Evolutionary conservation across 2,329 filamentous ascomycete genomes (phyloP), one percentile per base, ranked within the genome.

Genomic region (Penicillium sp.): DNA sequence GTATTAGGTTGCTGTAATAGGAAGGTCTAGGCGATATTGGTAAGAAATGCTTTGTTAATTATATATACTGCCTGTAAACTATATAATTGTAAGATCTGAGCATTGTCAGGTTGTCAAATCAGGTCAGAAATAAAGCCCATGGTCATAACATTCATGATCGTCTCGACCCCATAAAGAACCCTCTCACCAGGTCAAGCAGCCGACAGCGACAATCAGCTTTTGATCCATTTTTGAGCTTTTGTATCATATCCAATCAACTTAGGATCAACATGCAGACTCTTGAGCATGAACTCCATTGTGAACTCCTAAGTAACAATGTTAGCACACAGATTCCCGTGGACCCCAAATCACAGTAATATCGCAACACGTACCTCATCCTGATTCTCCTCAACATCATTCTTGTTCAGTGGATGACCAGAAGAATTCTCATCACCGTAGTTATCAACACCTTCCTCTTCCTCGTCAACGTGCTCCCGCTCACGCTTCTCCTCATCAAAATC

Each of bases 211-310:
- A 12, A 29, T 57, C 35, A 54, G 12, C 3, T 15, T 40, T 48
- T 57, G 50, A 80, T 73, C 87, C 87, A 89, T 68, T 77, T 76
- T 69, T 87, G 83, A 53, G 75, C 71, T 13, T 77, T 71, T 57
- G 80, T 78, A 70, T 88, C 85, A 69, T 83, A 89, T 6, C 86
- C 87, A 62, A 90, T 86, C n/a, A 83, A 68, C 49, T 80, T 75
- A 5, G 84, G 72, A 55, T 88, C 85, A 56, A 89, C 82, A 66
- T 88, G 86, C 58, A 89, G 75, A 31, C 81, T 84, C 62, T 81
- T 82, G 17, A 90, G 78, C 87, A 89, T 89, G 81, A 84, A 85
- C 48, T 83, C 85, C 82, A 90, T 87, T 13, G 85, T 88, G 66
- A 89, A 89, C 13, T 81, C 82, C 85, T 86, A 63, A 42, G 9